Evolutionary conservation across 441 rosid genomes (phyloP), one percentile per base, ranked within the genome.

Genomic region (Populus hybrid): DNA sequence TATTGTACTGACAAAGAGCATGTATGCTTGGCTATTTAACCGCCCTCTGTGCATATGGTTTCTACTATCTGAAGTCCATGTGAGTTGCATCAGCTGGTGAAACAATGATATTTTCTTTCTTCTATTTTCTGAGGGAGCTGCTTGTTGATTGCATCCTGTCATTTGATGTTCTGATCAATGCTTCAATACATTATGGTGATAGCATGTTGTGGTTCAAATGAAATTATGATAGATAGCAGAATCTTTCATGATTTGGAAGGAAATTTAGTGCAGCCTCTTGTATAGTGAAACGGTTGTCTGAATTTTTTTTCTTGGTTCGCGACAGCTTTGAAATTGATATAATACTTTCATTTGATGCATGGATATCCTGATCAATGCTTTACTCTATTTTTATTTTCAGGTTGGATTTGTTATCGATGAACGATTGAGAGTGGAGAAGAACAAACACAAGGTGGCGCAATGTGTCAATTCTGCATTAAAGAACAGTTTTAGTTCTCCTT

Each of bases 351-450:
- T 63, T 28, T 68, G 34, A 53, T 26, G 63, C 53, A 19, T 46
- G 18, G 63, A 70, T 26, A 59, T 75, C 65, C 32, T 78, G 67
- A 82, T 76, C 75, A 40, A 53, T 64, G 69, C 34, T 32, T 64
- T 57, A 36, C 23, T 53, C 59, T 77, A 67, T 21, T 69, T n/a
- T 63, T 64, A 16, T 76, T 70, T 80, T 78, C 91, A 95, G 99
- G 92, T 95, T 75, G 82, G 92, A 36, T 95, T 94, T 86, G 94
- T 91, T 79, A 88, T 89, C 71, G 97, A 93, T 83, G 99, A 95
- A 84, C 97, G 98, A 21, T 78, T 94, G 81, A 87, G 91, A 72
- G 79, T 83, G 63, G 87, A 89, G 86, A 93, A 88, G 79, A 89
- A 86, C 84, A 95, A 94, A 72, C 92, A 94, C 86, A 95, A 92